These are phyloP conservation scores for Alternaria postmessia DNA, from an alignment of 2,329 filamentous ascomycete species.

Conservation along the genomic window DNA sequence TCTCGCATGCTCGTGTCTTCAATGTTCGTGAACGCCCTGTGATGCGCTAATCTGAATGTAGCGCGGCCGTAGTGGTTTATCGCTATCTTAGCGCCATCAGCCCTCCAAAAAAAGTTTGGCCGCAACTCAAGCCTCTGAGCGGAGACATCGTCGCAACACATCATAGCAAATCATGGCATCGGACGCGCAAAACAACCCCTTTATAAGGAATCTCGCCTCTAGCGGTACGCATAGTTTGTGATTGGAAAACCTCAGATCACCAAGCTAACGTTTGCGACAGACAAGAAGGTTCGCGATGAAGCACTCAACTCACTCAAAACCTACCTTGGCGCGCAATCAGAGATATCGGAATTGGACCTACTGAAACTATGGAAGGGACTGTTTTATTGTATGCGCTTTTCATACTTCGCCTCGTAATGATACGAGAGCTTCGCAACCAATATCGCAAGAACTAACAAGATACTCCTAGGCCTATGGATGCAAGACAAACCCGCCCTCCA, in stretches of 20 bases:
- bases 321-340: conserved; percentile 72
- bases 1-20: background rate
- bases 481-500: conserved; percentile 88
- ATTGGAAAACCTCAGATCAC: background rate
- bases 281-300: conserved; percentile 78
- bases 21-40: background rate
- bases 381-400: conserved; percentile 73
- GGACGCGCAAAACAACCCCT: conserved; percentile 66
- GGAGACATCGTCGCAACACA: conserved; percentile 8
- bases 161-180: conserved; percentile 38
- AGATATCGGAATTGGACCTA: conserved; percentile 73
- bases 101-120: conserved; percentile 35
- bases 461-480: conserved; percentile 77
- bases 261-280: conserved; percentile 56
- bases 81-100: conserved; percentile 20
- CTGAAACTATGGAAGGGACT: conserved; percentile 95
- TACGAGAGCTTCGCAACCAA: background rate
- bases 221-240: conserved; percentile 67
- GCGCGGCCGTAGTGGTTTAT: conserved; percentile 20
- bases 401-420: background rate
- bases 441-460: conserved; percentile 15
- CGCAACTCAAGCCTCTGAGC: conserved; percentile 8
- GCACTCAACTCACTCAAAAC: conserved; percentile 78
- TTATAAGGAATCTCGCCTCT: conserved; percentile 83
- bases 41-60: conserved; percentile 2